Percentiles rank a stretch among this genome's conserved stretches.
phyloP scores from a whole-genome alignment of 495 filamentous ascomycete genomes.

The Saxophila tyrrhenica region DNA sequence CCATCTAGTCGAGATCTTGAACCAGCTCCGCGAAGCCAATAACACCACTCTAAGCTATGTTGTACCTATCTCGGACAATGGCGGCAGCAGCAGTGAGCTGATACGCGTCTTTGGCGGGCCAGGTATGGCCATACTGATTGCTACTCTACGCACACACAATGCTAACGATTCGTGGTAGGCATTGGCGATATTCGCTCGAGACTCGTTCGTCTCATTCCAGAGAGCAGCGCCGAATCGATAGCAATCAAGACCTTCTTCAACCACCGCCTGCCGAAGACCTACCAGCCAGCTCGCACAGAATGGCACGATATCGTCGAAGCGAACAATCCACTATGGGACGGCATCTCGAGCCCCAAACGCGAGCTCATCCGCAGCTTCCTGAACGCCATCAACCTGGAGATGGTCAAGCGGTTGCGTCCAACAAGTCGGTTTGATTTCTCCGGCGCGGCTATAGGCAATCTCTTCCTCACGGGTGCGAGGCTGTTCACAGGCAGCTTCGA shows the following conservation, averaged over 20 bases:
- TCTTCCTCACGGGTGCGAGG: constrained; percentile 65
- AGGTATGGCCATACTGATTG: constrained; percentile 28
- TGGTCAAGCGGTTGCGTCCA: constrained; percentile 69
- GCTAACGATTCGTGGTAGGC: not conserved
- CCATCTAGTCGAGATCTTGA: constrained; percentile 85
- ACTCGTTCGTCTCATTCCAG: constrained; percentile 80
- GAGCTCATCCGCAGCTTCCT: constrained; percentile 88
- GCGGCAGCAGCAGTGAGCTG: constrained; percentile 80
- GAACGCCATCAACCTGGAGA: constrained; percentile 78
- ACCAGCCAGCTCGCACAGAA: constrained; percentile 44
- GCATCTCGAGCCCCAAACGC: constrained; percentile 70
- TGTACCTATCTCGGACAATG: constrained; percentile 93
- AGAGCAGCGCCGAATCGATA: constrained; percentile 45
- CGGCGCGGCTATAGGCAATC: constrained; percentile 79
- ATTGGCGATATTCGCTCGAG: constrained; percentile 33
- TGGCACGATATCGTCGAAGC: constrained; percentile 89
- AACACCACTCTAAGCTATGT: constrained; percentile 62
- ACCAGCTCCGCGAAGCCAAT: constrained; percentile 57
- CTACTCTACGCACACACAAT: not conserved
- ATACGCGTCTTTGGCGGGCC: constrained; percentile 89
- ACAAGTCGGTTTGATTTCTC: constrained; percentile 81
- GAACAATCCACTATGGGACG: constrained; percentile 58
- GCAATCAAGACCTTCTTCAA: constrained; percentile 78
- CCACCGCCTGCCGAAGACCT: constrained; percentile 55
- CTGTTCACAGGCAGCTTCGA: constrained; percentile 33